Conservation (phyloP, 1,284 basidiomycete genomes). For the Acaromyces ingoldii region DNA sequence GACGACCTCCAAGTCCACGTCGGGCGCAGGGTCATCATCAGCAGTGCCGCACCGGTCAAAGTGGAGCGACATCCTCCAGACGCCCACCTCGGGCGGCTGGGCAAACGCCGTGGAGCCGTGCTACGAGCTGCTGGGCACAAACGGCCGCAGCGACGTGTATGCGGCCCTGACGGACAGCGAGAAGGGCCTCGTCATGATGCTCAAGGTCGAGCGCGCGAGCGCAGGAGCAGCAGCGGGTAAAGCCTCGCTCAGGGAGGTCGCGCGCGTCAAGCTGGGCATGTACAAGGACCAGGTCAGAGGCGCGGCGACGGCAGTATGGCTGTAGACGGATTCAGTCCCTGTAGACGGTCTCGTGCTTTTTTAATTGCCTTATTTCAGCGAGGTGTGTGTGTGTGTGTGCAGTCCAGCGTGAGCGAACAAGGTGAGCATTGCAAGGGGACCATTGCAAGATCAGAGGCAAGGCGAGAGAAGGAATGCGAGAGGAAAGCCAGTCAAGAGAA, state of each 20-base stretch:
- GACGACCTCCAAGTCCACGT: too few relatives aligned
- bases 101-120: conserved; percentile 53
- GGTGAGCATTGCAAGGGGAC: too few relatives aligned
- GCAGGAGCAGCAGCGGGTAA: conserved; percentile 9
- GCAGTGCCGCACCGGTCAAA: too few relatives aligned
- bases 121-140: conserved; percentile 20
- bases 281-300: conserved; percentile 16
- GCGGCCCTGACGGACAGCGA: conserved; percentile 52
- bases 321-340: conserved; percentile 4
- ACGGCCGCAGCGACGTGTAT: conserved; percentile 28
- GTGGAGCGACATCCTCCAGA: conserved; percentile 37
- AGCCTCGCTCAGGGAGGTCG: conserved; percentile 43
- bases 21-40: too few relatives aligned
- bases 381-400: too few relatives aligned
- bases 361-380: too few relatives aligned
- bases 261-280: conserved; percentile 26
- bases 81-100: conserved; percentile 53
- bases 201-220: conserved; percentile 30
- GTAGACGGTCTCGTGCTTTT: too few relatives aligned
- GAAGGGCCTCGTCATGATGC: conserved; percentile 48
- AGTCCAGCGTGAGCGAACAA: too few relatives aligned
- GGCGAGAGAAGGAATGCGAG: too few relatives aligned
- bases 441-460: too few relatives aligned
- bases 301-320: conserved; percentile 30
- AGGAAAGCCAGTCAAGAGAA: too few relatives aligned